These are phyloP conservation scores for Aspergillus brunneoviolaceus DNA, from an alignment of 2,329 filamentous ascomycete genomes.

Conservation along the genomic window DNA sequence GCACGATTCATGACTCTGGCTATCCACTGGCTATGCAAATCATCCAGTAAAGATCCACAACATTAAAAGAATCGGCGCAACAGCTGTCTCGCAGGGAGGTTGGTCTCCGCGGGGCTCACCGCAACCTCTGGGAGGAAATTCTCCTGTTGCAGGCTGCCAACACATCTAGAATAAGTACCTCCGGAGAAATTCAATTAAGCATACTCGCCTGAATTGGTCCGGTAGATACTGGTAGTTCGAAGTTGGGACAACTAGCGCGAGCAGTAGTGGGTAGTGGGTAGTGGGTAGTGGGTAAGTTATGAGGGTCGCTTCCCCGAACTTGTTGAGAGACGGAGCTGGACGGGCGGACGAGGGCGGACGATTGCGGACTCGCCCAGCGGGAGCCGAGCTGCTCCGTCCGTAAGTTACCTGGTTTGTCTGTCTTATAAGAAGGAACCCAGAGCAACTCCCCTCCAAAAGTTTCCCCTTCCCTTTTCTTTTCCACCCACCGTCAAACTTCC, in stretches of 20 bases:
- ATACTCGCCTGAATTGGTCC: too few relatives aligned
- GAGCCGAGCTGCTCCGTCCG: background rate
- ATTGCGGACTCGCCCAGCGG: background rate
- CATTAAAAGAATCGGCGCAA: background rate
- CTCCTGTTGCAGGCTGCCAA: background rate
- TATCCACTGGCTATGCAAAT: too few relatives aligned
- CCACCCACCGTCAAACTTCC: conserved; percentile 15
- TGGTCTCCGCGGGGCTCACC: background rate
- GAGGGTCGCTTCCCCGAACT: background rate
- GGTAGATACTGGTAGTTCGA: too few relatives aligned
- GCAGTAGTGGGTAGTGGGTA: background rate
- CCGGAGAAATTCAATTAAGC: background rate
- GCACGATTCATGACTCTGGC: too few relatives aligned
- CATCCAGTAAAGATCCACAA: background rate
- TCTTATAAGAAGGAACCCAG: conserved; percentile 1
- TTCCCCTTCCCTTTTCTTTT: conserved; percentile 4
- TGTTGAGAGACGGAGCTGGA: background rate
- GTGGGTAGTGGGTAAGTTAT: too few relatives aligned
- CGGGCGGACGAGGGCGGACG: background rate
- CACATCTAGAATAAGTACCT: background rate
- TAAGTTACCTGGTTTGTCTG: too few relatives aligned
- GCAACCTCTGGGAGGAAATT: background rate
- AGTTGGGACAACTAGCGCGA: background rate
- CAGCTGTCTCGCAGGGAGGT: background rate
- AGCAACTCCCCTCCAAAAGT: background rate